Base-by-base conservation (phyloP, 1,139 yeast species). In the Kodamaea anthophila region DNA sequence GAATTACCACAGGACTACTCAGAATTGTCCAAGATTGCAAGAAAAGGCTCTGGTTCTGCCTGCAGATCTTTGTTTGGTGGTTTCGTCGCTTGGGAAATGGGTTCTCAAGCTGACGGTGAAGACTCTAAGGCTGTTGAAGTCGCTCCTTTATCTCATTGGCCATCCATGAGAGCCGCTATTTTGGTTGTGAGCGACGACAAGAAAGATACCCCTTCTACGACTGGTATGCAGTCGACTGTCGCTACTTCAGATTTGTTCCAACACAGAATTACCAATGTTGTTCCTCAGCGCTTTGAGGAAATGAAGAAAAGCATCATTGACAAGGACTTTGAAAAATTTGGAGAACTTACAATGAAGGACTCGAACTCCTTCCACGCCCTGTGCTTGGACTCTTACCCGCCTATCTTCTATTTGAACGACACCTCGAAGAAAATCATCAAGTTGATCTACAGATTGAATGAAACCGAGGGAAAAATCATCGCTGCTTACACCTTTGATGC, bases 51-150 rank as follows among this genome's bases (percentile, higher is more conserved):
- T 10, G 99, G 98, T 3, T 86, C 96, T 9, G 98, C 98, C 7
- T 91, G 98, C 58, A 74, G 99, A 55, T 91, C 97, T 9, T 66
- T 91, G 36, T 86, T 85, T 57, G 98, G 98, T 28, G 99, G 99
- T 5, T 91, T 78, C 53, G 98, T 91, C 10, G 97, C 97, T 4
- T 91, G 99, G 99, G 96, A 91, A 57, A 88, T 87, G 96, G 99
- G 99, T 32, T 42, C 46, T 2, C 41, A 51, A 35, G 60, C 43
- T 1, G 80, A 86, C 47, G 98, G 98, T 6, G 66, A 73, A 29
- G 98, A 91, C 58, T 87, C 96, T 13, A 78, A 77, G 49, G 98
- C 99, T 2, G 94, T 86, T 18, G 87, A 86, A 60, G 74, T 91
- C 28, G 95, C 96, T 4, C 81, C 94, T 5, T 55, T 70, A 43